A percentile compares a stretch with the other conserved stretches of the same genome.
These are phyloP conservation scores for Litchi chinensis DNA, from an alignment of 345 rosid genomes.

Conservation along the genomic window DNA sequence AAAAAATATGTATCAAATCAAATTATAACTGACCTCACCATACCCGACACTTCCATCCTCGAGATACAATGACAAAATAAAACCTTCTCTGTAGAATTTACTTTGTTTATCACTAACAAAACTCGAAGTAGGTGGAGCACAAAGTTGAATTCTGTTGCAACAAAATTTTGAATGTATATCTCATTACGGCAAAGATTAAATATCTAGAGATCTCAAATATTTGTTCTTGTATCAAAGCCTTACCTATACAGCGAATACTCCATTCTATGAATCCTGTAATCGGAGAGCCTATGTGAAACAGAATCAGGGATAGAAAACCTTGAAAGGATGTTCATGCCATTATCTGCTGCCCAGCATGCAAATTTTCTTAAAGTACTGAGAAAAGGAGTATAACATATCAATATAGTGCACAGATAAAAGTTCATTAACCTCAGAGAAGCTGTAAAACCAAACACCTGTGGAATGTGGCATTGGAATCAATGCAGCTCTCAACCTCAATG, in stretches of 20 bases:
- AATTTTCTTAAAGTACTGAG: constrained; percentile 62
- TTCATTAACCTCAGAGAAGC: constrained; percentile 16
- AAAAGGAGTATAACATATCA: constrained; percentile 33
- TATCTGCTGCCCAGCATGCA: constrained; percentile 63
- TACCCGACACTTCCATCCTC: constrained; percentile 83
- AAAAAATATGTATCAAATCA: constrained; percentile 1
- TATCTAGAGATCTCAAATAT: background rate
- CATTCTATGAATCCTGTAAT: constrained; percentile 52
- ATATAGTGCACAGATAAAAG: constrained; percentile 25
- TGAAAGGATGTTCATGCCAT: constrained; percentile 46
- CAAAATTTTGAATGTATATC: constrained; percentile 24
- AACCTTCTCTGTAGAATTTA: constrained; percentile 69
- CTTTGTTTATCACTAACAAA: constrained; percentile 29
- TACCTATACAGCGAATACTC: constrained; percentile 77
- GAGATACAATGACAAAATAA: constrained; percentile 70
- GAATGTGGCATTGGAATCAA: constrained; percentile 60
- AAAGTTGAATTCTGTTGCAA: constrained; percentile 61
- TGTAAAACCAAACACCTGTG: constrained; percentile 55
- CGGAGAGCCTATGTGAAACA: constrained; percentile 29
- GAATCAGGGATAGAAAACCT: constrained; percentile 43
- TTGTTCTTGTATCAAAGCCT: constrained; percentile 13
- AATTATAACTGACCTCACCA: constrained; percentile 73
- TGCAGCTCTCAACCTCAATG: constrained; percentile 88
- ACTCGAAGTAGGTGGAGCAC: constrained; percentile 71
- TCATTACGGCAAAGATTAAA: background rate